These are phyloP conservation scores for Barnettozyma sp. DNA, from an alignment of 805 yeast species.

Conservation along the genomic window DNA sequence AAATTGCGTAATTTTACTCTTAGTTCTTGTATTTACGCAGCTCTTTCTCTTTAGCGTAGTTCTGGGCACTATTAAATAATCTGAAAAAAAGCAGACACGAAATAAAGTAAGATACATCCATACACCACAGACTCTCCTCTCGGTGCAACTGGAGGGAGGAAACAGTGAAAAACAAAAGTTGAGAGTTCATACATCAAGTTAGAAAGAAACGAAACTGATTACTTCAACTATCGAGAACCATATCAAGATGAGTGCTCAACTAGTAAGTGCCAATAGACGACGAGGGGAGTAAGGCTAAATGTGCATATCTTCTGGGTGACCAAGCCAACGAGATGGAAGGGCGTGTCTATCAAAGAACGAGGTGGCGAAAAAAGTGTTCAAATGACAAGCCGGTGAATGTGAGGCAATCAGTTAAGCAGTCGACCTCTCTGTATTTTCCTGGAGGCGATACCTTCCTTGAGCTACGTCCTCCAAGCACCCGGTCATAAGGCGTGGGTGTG, in stretches of 20 bases:
- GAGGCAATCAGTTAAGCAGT: too few relatives aligned
- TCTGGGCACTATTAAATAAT: too few relatives aligned
- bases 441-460: too few relatives aligned
- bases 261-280: conserved; percentile 21
- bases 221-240: conserved; percentile 9
- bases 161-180: neutral
- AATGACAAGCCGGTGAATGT: too few relatives aligned
- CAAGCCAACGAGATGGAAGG: neutral
- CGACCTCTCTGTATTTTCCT: too few relatives aligned
- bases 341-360: neutral
- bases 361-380: too few relatives aligned
- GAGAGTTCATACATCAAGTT: neutral
- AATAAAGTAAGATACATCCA: conserved; percentile 5
- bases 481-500: too few relatives aligned
- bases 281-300: neutral
- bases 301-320: neutral
- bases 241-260: conserved; percentile 27
- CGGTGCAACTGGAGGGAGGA: too few relatives aligned
- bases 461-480: too few relatives aligned
- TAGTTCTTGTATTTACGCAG: neutral
- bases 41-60: neutral
- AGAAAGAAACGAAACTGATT: too few relatives aligned
- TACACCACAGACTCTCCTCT: conserved; percentile 13
- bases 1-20: too few relatives aligned
- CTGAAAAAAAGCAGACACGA: too few relatives aligned